phyloP scores from a whole-genome alignment of 257 asterid genomes.

The Ocimum tenuiflorum region DNA sequence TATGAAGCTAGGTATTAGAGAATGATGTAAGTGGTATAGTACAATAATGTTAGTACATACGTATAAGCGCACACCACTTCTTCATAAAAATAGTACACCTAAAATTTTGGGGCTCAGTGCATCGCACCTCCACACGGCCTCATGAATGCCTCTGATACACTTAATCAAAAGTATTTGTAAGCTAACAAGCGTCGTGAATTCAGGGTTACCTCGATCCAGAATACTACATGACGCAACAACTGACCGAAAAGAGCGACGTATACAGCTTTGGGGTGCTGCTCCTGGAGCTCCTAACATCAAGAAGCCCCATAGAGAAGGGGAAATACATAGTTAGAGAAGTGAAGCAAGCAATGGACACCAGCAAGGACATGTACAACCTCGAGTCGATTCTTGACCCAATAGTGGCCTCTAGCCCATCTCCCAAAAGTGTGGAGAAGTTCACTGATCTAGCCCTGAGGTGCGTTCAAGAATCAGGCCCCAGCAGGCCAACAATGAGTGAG shows the following conservation, averaged over 20 bases:
- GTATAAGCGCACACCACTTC: too few relatives aligned
- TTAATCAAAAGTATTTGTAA: too few relatives aligned
- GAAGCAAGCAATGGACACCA: constrained; percentile 47
- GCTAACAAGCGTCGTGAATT: background rate
- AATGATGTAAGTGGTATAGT: too few relatives aligned
- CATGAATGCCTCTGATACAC: too few relatives aligned
- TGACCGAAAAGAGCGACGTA: constrained; percentile 87
- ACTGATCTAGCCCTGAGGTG: constrained; percentile 62
- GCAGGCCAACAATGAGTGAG: constrained; percentile 65
- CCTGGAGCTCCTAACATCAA: constrained; percentile 54
- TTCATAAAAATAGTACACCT: too few relatives aligned
- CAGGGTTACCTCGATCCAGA: constrained; percentile 95
- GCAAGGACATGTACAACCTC: constrained; percentile 54
- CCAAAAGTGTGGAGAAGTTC: constrained; percentile 52
- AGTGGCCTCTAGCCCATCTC: constrained; percentile 34
- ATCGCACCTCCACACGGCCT: too few relatives aligned
- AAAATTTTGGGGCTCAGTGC: too few relatives aligned
- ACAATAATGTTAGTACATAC: too few relatives aligned
- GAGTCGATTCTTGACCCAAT: constrained; percentile 56
- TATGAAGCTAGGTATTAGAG: too few relatives aligned
- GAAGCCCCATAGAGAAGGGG: constrained; percentile 71
- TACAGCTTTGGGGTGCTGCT: constrained; percentile 70
- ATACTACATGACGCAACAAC: constrained; percentile 76
- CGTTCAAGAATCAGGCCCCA: constrained; percentile 45
- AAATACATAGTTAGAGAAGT: constrained; percentile 66